Conservation (phyloP, 805 yeast species). For the Metschnikowia continentalis region DNA sequence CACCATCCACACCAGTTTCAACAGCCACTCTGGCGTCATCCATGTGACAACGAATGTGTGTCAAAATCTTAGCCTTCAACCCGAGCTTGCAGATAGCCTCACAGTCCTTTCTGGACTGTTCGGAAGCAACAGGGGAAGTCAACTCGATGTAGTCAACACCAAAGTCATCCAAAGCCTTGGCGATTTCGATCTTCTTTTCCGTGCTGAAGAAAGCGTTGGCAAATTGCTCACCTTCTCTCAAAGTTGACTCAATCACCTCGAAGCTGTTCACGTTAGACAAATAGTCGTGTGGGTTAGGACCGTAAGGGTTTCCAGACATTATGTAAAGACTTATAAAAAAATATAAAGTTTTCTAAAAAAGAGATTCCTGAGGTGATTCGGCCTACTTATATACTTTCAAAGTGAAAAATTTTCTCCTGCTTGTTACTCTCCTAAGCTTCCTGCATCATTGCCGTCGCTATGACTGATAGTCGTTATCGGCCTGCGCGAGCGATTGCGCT, state of each 20-base stretch:
- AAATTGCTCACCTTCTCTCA: constrained; percentile 62
- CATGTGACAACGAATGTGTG: constrained; percentile 61
- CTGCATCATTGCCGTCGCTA: constrained; percentile 12
- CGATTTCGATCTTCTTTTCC: constrained; percentile 54
- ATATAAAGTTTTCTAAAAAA: background rate
- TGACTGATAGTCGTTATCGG: constrained; percentile 19
- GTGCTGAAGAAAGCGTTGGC: constrained; percentile 59
- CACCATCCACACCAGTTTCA: constrained; percentile 62
- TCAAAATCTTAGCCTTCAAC: constrained; percentile 52
- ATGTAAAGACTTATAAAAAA: background rate
- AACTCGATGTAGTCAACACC: constrained; percentile 60
- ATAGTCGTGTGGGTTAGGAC: constrained; percentile 56
- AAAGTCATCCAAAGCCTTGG: constrained; percentile 57
- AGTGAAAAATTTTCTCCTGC: constrained; percentile 16
- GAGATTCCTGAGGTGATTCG: background rate
- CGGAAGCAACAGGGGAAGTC: constrained; percentile 58
- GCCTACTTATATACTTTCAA: constrained; percentile 10
- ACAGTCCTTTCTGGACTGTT: constrained; percentile 53
- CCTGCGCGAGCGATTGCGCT: constrained; percentile 7
- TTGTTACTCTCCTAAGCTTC: constrained; percentile 8
- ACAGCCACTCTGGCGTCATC: constrained; percentile 58
- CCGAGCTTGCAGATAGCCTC: constrained; percentile 59
- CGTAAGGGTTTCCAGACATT: constrained; percentile 46
- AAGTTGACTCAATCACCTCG: constrained; percentile 53
- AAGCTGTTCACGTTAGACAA: constrained; percentile 52